phyloP scores from a whole-genome alignment of 768 basidiomycete genomes.

The Exidia glandulosa region DNA sequence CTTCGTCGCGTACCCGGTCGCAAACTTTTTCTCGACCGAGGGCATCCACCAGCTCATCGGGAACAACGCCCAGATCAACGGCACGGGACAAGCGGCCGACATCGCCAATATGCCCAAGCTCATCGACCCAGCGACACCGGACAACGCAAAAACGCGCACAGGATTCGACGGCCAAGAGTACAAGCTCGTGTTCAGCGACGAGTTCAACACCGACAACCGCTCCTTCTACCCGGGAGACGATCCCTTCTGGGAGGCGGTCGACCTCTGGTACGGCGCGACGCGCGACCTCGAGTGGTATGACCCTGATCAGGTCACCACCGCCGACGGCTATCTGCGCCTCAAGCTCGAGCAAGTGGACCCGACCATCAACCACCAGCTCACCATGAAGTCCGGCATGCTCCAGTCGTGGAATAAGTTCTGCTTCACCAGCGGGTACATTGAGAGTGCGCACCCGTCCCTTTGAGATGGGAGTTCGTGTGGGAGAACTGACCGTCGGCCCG shows the following conservation, averaged over 20 bases:
- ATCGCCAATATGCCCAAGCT: conserved; percentile 56
- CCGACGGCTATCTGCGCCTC: conserved; percentile 55
- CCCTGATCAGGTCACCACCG: conserved; percentile 32
- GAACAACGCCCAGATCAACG: conserved; percentile 48
- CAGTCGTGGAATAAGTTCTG: conserved; percentile 92
- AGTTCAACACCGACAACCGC: conserved; percentile 64
- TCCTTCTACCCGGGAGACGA: conserved; percentile 76
- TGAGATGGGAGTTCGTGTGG: neutral
- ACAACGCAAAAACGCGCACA: conserved; percentile 38
- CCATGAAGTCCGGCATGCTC: conserved; percentile 51
- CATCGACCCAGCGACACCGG: conserved; percentile 71
- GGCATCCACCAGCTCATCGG: conserved; percentile 22
- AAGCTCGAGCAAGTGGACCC: conserved; percentile 42
- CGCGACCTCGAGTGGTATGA: conserved; percentile 12
- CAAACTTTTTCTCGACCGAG: conserved; percentile 31
- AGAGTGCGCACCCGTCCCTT: conserved; percentile 24
- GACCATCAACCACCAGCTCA: conserved; percentile 40
- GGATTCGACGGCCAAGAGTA: conserved; percentile 71
- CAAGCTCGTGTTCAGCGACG: conserved; percentile 80
- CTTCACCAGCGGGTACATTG: conserved; percentile 87
- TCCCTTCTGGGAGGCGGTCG: conserved; percentile 77
- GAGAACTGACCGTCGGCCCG: neutral
- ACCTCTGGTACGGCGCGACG: conserved; percentile 57
- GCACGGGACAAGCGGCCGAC: conserved; percentile 73
- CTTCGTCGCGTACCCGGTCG: conserved; percentile 84